Conservation (phyloP, 139 green algal genomes). For the Micractinium sp. region DNA sequence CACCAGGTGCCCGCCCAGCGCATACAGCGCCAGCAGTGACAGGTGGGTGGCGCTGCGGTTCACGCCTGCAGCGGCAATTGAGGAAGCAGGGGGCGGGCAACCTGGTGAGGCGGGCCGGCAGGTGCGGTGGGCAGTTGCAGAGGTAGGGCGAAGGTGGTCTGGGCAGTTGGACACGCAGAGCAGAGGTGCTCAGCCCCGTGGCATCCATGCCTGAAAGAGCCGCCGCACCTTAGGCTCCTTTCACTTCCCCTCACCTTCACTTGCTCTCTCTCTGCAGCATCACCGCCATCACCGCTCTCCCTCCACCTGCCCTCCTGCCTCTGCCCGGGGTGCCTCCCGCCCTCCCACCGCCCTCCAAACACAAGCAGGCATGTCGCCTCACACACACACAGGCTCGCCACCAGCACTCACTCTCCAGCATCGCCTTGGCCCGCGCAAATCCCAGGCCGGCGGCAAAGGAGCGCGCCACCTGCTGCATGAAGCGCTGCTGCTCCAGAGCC, state of each 20-base stretch:
- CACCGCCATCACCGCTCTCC: too few relatives aligned
- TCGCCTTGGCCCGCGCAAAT: conserved; percentile 81
- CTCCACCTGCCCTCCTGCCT: too few relatives aligned
- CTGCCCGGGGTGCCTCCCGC: too few relatives aligned
- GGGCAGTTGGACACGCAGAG: not conserved
- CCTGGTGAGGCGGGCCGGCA: conserved; percentile 11
- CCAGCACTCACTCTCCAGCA: conserved; percentile 47
- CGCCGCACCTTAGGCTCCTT: not conserved
- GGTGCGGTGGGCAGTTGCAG: not conserved
- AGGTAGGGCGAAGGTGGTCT: too few relatives aligned
- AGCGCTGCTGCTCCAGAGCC: conserved; percentile 83
- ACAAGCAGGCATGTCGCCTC: not conserved
- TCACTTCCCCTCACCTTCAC: too few relatives aligned
- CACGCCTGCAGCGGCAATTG: conserved; percentile 17
- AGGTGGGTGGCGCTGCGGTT: conserved; percentile 78
- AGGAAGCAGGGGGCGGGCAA: not conserved
- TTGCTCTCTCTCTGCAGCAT: too few relatives aligned
- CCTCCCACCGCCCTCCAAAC: not conserved
- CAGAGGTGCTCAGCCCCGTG: not conserved
- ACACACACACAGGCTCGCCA: not conserved
- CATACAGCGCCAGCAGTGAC: conserved; percentile 83
- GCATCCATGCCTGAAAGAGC: not conserved
- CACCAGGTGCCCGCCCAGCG: conserved; percentile 83
- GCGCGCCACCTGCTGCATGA: conserved; percentile 67
- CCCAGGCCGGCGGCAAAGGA: conserved; percentile 72